phyloP scores from a whole-genome alignment of 2,329 filamentous ascomycete genomes.

The Penicillium sp. region DNA sequence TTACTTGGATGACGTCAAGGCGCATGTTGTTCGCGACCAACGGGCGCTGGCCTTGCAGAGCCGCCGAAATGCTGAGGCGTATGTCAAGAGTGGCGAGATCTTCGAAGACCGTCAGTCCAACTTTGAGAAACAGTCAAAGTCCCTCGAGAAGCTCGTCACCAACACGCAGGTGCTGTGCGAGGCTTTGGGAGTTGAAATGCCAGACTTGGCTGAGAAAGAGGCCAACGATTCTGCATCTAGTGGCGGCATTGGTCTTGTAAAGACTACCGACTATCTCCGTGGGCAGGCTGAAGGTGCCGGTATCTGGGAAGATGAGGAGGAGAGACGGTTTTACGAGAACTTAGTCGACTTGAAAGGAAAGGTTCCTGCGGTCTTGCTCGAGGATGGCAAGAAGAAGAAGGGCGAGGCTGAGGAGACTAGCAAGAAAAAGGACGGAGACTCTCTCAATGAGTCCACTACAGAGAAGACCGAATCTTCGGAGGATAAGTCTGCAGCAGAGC shows the following conservation, averaged over 20 bases:
- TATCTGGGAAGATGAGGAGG: constrained; percentile 98
- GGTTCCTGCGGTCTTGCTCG: constrained; percentile 87
- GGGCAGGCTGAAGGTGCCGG: constrained; percentile 87
- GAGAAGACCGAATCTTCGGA: constrained; percentile 38
- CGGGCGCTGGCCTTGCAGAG: constrained; percentile 83
- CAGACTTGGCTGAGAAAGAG: constrained; percentile 82
- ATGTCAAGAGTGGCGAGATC: constrained; percentile 96
- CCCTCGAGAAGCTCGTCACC: constrained; percentile 83
- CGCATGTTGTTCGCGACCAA: constrained; percentile 85
- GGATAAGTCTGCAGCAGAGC: constrained; percentile 54
- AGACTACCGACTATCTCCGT: constrained; percentile 87
- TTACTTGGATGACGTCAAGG: constrained; percentile 92
- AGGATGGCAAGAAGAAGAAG: constrained; percentile 95
- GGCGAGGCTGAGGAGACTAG: constrained; percentile 75
- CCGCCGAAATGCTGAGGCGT: constrained; percentile 93
- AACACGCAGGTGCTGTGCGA: constrained; percentile 93
- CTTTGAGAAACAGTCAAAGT: constrained; percentile 90
- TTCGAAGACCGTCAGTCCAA: constrained; percentile 96
- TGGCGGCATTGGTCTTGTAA: constrained; percentile 86
- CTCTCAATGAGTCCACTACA: constrained; percentile 46
- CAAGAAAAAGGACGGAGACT: constrained; percentile 68
- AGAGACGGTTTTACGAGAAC: constrained; percentile 97
- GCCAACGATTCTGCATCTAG: constrained; percentile 64
- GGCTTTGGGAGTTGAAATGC: constrained; percentile 86
- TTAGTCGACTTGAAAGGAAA: constrained; percentile 92